phyloP scores from a whole-genome alignment of 2,329 filamentous ascomycete genomes.

The Exutisphaerella laricina region DNA sequence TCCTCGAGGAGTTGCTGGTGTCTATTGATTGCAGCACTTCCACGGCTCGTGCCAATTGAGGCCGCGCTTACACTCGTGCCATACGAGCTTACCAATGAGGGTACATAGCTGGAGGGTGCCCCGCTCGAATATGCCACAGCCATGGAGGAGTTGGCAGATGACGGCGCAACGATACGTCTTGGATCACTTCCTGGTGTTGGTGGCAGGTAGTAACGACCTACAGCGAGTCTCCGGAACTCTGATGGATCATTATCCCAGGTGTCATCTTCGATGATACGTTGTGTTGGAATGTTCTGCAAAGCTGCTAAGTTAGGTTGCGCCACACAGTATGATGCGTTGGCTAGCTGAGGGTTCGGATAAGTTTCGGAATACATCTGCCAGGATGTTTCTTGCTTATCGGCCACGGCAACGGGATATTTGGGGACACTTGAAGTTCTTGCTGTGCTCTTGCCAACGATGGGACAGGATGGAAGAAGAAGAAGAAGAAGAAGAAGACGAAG shows the following conservation, averaged over 20 bases:
- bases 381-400: too few species aligned
- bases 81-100: conserved; percentile 7
- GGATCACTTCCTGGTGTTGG: neutral
- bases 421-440: too few species aligned
- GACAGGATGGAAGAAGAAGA: too few species aligned
- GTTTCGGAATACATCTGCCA: too few species aligned
- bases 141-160: conserved; percentile 9
- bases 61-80: neutral
- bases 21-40: neutral
- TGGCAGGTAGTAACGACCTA: conserved; percentile 6
- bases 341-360: neutral
- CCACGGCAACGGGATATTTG: too few species aligned
- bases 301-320: neutral
- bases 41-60: conserved; percentile 3
- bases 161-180: neutral
- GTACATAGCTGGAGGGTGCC: neutral
- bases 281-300: neutral
- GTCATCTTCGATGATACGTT: neutral
- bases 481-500: too few species aligned
- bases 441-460: too few species aligned
- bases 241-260: neutral
- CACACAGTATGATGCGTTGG: neutral
- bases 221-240: neutral
- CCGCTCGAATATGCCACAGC: conserved; percentile 2
- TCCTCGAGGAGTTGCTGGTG: conserved; percentile 1